phyloP scores from a whole-genome alignment of 257 asterid genomes.

The Lithospermum erythrorhizon region DNA sequence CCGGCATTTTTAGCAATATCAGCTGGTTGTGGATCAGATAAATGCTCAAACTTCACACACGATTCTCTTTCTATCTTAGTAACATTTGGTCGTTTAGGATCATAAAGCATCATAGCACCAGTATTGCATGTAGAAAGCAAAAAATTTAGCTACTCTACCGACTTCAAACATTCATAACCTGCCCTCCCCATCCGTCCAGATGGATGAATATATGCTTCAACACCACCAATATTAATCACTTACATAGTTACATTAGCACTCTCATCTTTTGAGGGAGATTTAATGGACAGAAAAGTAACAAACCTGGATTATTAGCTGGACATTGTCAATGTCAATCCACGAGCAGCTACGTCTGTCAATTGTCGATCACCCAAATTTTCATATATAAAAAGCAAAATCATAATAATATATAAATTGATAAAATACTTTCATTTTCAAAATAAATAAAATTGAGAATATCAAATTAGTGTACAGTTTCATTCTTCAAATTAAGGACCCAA shows the following conservation, averaged over 20 bases:
- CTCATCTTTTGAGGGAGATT: background rate
- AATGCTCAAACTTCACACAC: conserved; percentile 82
- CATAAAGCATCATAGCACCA: conserved; percentile 97
- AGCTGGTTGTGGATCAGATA: conserved; percentile 94
- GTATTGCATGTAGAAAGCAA: conserved; percentile 44
- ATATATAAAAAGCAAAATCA: no score
- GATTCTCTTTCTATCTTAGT: conserved; percentile 87
- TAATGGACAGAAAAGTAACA: conserved; percentile 9
- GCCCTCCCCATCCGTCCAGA: conserved; percentile 97
- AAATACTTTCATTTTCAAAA: no score
- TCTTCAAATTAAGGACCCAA: no score
- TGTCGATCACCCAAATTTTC: no score
- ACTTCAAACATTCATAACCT: conserved; percentile 28
- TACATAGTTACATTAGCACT: background rate
- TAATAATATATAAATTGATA: no score
- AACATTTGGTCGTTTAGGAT: conserved; percentile 74
- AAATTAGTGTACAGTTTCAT: no score
- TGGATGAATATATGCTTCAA: conserved; percentile 93
- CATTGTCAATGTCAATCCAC: conserved; percentile 93
- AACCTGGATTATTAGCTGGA: conserved; percentile 94
- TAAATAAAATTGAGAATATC: no score
- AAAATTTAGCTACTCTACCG: conserved; percentile 2
- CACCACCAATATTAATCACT: conserved; percentile 21
- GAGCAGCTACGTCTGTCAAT: no score
- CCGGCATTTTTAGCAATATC: conserved; percentile 89